Base-by-base conservation (phyloP, 2,329 filamentous ascomycete species). In the Colletotrichum australisinense region DNA sequence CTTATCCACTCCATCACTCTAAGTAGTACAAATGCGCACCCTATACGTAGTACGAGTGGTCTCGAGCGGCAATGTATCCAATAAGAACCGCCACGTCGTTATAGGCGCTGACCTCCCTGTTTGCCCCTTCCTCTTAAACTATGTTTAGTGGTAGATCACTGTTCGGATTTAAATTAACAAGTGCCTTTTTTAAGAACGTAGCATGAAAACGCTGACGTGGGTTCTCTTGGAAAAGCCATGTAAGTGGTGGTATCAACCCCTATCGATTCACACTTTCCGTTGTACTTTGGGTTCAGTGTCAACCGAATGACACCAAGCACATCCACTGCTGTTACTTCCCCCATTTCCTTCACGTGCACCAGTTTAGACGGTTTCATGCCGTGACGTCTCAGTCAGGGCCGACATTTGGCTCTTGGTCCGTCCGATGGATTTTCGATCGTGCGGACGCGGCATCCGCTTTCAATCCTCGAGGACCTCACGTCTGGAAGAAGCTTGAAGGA, bases 361-460 rank as follows among this genome's bases (percentile, higher is more conserved):
- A 42, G 63, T n/a, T n/a, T n/a, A n/a, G n/a, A n/a, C n/a, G n/a
- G n/a, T n/a, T n/a, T n/a, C n/a, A n/a, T n/a, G n/a, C n/a, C n/a
- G n/a, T n/a, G n/a, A n/a, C n/a, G n/a, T n/a, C n/a, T n/a, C n/a
- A n/a, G n/a, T n/a, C n/a, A n/a, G n/a, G n/a, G n/a, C n/a, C n/a
- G n/a, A n/a, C n/a, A n/a, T n/a, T n/a, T n/a, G n/a, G n/a, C n/a
- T n/a, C n/a, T n/a, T n/a, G n/a, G n/a, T n/a, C n/a, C n/a, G n/a
- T n/a, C n/a, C n/a, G n/a, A 71, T 46, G 60, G 60, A 22, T 46
- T 62, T 71, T 9, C 57, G 62, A 1, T 71, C 67, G 62, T n/a
- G n/a, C n/a, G n/a, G n/a, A n/a, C n/a, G n/a, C n/a, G 58, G 67
- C 58, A 68, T 72, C 52, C 68, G 52, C 38, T 67, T n/a, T n/a